A percentile compares a stretch with the other conserved stretches of the same genome.
These are phyloP conservation scores for Parathielavia hyrcaniae DNA, from an alignment of 495 filamentous ascomycete species.

Conservation along the genomic window DNA sequence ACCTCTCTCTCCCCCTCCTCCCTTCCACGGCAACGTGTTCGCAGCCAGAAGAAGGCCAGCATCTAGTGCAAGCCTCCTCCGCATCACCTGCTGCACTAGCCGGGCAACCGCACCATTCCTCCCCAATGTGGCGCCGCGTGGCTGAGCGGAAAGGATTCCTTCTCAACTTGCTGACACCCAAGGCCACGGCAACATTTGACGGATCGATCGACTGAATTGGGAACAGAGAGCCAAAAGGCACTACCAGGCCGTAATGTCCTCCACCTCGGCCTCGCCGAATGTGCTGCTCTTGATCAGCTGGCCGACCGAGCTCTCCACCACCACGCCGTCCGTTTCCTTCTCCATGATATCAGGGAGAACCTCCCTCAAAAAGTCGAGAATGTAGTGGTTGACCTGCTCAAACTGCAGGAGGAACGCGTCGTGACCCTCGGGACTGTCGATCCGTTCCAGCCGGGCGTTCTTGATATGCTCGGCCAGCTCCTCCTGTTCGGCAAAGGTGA, in stretches of 20 bases:
- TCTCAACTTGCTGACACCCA: background rate
- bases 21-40: conserved; percentile 5
- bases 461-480: conserved; percentile 81
- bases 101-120: background rate
- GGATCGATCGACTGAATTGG: background rate
- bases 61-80: background rate
- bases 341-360: conserved; percentile 82
- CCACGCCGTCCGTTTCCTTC: conserved; percentile 46
- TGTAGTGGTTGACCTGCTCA: conserved; percentile 87
- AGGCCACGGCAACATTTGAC: background rate
- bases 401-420: conserved; percentile 96
- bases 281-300: conserved; percentile 70
- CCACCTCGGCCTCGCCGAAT: conserved; percentile 92
- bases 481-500: conserved; percentile 93
- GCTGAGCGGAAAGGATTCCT: background rate
- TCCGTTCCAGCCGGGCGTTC: conserved; percentile 68
- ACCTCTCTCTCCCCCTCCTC: no score
- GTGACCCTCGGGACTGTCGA: conserved; percentile 90
- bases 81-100: background rate
- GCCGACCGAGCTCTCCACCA: conserved; percentile 41
- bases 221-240: background rate
- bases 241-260: conserved; percentile 96
- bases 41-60: background rate
- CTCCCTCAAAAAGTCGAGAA: conserved; percentile 76
- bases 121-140: background rate